A percentile compares a stretch with the other conserved stretches of the same genome.
phyloP scores from a whole-genome alignment of 352 stramenopile species.

The Phytophthora hybrid region DNA sequence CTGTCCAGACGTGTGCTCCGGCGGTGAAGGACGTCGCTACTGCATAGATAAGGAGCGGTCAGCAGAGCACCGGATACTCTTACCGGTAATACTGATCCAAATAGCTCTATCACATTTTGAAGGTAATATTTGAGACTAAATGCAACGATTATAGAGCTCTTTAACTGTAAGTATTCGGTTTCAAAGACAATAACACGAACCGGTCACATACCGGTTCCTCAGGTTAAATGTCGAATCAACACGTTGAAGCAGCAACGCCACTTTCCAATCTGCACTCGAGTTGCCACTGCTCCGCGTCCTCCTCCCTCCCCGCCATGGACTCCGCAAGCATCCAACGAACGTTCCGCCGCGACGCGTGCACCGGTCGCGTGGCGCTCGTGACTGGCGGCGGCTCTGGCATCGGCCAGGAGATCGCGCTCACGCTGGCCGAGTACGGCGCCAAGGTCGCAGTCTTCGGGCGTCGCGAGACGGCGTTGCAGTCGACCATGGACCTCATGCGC shows the following conservation, averaged over 20 bases:
- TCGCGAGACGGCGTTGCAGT: slow-evolving; percentile 90
- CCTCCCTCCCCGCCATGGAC: slow-evolving; percentile 48
- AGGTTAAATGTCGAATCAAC: no score
- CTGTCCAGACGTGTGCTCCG: no score
- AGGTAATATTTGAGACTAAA: no score
- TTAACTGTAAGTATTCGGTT: no score
- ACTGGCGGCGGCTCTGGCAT: slow-evolving; percentile 96
- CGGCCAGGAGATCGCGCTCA: slow-evolving; percentile 94
- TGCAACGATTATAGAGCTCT: no score
- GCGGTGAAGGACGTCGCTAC: no score
- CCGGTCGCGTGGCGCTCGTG: slow-evolving; percentile 89
- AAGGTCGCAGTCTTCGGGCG: slow-evolving; percentile 94
- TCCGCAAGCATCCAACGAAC: slow-evolving; percentile 54
- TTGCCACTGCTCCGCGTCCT: background rate
- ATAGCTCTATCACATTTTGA: no score
- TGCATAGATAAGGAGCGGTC: no score
- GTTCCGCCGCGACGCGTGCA: slow-evolving; percentile 64
- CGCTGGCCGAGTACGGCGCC: slow-evolving; percentile 92
- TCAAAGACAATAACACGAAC: no score
- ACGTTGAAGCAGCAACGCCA: background rate
- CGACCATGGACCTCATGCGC: slow-evolving; percentile 70
- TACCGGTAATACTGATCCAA: no score
- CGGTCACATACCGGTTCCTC: no score
- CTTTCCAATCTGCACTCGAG: background rate
- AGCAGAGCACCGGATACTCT: no score